A percentile compares a stretch with the other conserved stretches of the same genome.
Evolutionary conservation across 768 basidiomycete genomes (phyloP).

Genomic region (Neoboletus subvelutipes): DNA sequence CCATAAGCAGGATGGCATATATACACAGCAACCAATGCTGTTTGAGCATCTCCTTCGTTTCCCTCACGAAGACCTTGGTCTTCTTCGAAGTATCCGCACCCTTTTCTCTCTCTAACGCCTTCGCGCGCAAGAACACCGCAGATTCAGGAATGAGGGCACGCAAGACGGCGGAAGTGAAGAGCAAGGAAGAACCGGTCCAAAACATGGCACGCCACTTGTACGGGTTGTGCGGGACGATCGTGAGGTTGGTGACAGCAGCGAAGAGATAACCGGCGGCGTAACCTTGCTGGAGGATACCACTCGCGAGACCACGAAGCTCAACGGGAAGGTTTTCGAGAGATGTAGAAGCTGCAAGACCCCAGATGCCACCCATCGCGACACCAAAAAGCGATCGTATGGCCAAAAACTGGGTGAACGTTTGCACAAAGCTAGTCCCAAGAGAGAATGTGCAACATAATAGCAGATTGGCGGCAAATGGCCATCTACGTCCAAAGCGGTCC

Average conservation of each 20-base stretch:
- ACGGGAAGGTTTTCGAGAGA: slow-evolving; percentile 89
- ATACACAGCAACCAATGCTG: slow-evolving; percentile 80
- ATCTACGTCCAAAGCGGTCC: slow-evolving; percentile 91
- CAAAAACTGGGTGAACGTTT: slow-evolving; percentile 76
- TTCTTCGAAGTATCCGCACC: slow-evolving; percentile 44
- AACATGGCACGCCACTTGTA: slow-evolving; percentile 76
- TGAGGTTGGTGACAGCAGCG: slow-evolving; percentile 80
- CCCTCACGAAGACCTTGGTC: slow-evolving; percentile 69
- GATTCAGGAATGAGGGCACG: slow-evolving; percentile 78
- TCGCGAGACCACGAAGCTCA: slow-evolving; percentile 83
- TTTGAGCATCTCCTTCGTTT: slow-evolving; percentile 76
- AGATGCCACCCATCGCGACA: slow-evolving; percentile 86
- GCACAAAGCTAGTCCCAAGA: slow-evolving; percentile 77
- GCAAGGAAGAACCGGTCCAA: slow-evolving; percentile 75
- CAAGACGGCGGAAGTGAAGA: slow-evolving; percentile 64
- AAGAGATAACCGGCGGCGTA: slow-evolving; percentile 87
- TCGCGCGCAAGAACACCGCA: slow-evolving; percentile 66
- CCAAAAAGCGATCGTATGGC: slow-evolving; percentile 81
- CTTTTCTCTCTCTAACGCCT: slow-evolving; percentile 46
- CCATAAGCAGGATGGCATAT: slow-evolving; percentile 83
- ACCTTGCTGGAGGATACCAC: slow-evolving; percentile 89
- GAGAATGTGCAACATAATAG: slow-evolving; percentile 69
- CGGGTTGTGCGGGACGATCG: slow-evolving; percentile 40
- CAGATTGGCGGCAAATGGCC: slow-evolving; percentile 82
- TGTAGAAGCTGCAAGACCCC: slow-evolving; percentile 82